phyloP scores from a whole-genome alignment of 1,139 yeast species.

The Hanseniaspora uvarum region DNA sequence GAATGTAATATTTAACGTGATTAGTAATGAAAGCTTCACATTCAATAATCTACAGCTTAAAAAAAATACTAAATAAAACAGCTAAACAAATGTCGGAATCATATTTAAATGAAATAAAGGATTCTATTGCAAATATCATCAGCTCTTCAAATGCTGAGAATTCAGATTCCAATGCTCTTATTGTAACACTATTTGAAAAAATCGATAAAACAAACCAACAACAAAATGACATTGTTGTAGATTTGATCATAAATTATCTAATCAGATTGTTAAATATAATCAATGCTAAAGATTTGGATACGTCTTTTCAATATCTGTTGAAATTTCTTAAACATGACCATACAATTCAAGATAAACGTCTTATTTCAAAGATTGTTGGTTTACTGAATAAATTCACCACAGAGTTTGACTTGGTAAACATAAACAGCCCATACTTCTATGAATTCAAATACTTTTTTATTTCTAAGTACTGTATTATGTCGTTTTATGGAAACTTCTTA shows the following conservation, averaged over 20 bases:
- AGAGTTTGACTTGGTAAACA: background rate
- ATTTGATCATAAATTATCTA: background rate
- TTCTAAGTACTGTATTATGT: background rate
- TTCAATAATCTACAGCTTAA: background rate
- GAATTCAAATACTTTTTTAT: background rate
- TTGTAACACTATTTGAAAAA: background rate
- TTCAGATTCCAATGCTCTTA: background rate
- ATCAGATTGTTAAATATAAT: background rate
- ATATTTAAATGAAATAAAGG: background rate
- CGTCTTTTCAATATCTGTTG: background rate
- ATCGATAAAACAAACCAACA: background rate
- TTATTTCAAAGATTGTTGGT: background rate
- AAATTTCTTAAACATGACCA: background rate
- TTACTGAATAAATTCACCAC: background rate
- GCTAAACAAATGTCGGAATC: background rate
- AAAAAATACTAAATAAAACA: background rate
- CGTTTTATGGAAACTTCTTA: constrained; percentile 1
- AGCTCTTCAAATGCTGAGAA: background rate
- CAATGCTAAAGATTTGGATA: background rate
- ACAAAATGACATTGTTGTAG: background rate
- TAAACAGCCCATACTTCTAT: background rate
- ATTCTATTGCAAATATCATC: background rate
- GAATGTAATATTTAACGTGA: no score
- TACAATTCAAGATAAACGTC: background rate
- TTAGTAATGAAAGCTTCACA: no score